phyloP scores from a whole-genome alignment of 1,284 basidiomycete species.

The Abortiporus biennis region DNA sequence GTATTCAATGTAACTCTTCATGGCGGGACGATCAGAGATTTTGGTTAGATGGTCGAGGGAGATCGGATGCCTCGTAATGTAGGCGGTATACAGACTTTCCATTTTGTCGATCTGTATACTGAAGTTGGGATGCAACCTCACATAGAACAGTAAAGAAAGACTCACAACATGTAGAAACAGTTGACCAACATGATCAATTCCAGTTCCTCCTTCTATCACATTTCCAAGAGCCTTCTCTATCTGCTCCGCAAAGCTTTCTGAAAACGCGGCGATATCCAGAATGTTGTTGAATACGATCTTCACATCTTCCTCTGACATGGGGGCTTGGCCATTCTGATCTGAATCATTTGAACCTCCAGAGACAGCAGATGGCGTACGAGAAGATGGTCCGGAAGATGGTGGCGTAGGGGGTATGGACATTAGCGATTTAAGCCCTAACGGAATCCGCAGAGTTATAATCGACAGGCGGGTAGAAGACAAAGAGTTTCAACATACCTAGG shows the following conservation, averaged over 20 bases:
- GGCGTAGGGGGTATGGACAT: slow-evolving; percentile 20
- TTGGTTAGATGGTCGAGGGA: slow-evolving; percentile 65
- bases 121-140: slow-evolving; percentile 6
- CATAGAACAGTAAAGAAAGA: slow-evolving; percentile 15
- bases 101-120: slow-evolving; percentile 62
- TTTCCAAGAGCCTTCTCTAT: slow-evolving; percentile 53
- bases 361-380: slow-evolving; percentile 48
- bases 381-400: slow-evolving; percentile 32
- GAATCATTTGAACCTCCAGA: slow-evolving; percentile 44
- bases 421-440: slow-evolving; percentile 25
- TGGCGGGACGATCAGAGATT: slow-evolving; percentile 41
- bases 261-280: slow-evolving; percentile 64
- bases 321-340: slow-evolving; percentile 35
- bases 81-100: slow-evolving; percentile 75
- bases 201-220: slow-evolving; percentile 45
- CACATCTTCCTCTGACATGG: slow-evolving; percentile 69
- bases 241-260: slow-evolving; percentile 58
- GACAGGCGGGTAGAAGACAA: background rate
- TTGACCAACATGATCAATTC: slow-evolving; percentile 71
- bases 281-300: slow-evolving; percentile 80
- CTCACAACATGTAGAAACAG: slow-evolving; percentile 72
- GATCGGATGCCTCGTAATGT: slow-evolving; percentile 82
- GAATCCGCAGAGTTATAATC: slow-evolving; percentile 1
- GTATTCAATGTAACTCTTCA: slow-evolving; percentile 62
- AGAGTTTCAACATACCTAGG: slow-evolving; percentile 38